These are phyloP conservation scores for Nakazawaea peltata DNA, from an alignment of 805 yeast genomes.

Conservation along the genomic window DNA sequence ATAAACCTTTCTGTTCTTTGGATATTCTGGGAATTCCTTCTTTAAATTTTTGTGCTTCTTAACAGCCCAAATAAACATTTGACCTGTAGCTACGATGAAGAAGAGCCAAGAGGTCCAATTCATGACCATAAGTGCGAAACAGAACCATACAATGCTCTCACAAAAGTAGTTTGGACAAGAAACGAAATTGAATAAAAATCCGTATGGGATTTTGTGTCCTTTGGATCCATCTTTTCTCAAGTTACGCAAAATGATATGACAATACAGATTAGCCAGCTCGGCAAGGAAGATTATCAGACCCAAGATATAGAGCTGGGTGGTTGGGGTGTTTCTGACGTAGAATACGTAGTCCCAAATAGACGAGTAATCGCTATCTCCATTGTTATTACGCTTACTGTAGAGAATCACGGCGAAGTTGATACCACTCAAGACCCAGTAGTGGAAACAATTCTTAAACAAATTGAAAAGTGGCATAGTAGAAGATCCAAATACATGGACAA, in stretches of 20 bases:
- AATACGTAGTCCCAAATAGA: constrained; percentile 21
- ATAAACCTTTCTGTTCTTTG: constrained; percentile 68
- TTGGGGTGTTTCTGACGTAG: constrained; percentile 35
- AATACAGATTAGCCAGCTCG: constrained; percentile 64
- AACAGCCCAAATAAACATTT: constrained; percentile 90
- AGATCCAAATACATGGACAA: constrained; percentile 77
- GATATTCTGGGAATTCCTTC: constrained; percentile 72
- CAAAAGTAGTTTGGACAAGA: constrained; percentile 95
- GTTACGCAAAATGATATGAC: constrained; percentile 60
- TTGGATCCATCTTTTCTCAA: constrained; percentile 50
- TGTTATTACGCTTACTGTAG: constrained; percentile 22
- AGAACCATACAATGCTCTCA: constrained; percentile 72
- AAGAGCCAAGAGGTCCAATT: constrained; percentile 75
- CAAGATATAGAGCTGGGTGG: constrained; percentile 22
- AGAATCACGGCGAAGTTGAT: constrained; percentile 25
- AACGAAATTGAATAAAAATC: constrained; percentile 73
- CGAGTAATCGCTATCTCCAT: not conserved
- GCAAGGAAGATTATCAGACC: constrained; percentile 43
- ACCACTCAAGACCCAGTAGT: constrained; percentile 92
- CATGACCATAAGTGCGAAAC: constrained; percentile 61
- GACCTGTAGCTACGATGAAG: constrained; percentile 59
- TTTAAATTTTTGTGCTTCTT: constrained; percentile 69
- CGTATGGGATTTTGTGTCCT: constrained; percentile 66
- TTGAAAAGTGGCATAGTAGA: constrained; percentile 90
- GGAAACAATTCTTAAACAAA: constrained; percentile 81